These are phyloP conservation scores for Spergularia marina DNA, from an alignment of 148 eudicot genomes.

Conservation along the genomic window DNA sequence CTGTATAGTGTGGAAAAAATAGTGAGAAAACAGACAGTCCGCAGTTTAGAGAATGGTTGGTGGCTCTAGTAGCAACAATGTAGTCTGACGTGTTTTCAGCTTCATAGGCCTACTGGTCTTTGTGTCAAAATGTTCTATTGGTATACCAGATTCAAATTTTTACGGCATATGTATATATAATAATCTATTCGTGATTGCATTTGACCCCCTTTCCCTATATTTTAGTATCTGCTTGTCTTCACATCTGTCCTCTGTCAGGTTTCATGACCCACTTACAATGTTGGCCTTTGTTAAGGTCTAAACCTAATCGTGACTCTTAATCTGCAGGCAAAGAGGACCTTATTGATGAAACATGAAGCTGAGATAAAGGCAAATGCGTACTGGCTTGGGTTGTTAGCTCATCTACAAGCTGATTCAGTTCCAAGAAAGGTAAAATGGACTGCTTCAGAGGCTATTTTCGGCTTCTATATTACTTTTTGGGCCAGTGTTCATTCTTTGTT, in stretches of 20 bases:
- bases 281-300: neutral
- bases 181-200: no score
- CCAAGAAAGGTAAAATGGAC: slow-evolving; percentile 68
- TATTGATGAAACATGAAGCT: slow-evolving; percentile 97
- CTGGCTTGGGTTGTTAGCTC: slow-evolving; percentile 95
- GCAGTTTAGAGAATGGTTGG: no score
- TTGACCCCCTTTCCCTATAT: neutral
- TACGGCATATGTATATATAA: no score
- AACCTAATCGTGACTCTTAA: slow-evolving; percentile 5
- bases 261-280: neutral
- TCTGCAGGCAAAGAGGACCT: slow-evolving; percentile 77
- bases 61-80: neutral
- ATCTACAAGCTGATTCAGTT: slow-evolving; percentile 84
- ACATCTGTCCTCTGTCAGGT: neutral
- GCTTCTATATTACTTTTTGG: neutral
- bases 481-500: neutral
- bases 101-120: no score
- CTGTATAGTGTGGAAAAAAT: neutral
- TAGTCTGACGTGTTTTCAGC: neutral
- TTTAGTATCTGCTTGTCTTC: neutral
- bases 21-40: neutral
- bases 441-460: neutral
- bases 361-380: slow-evolving; percentile 94
- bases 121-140: no score
- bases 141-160: no score